Base-by-base conservation (phyloP, 352 stramenopile genomes). In the Globisporangium paroecandrum region DNA sequence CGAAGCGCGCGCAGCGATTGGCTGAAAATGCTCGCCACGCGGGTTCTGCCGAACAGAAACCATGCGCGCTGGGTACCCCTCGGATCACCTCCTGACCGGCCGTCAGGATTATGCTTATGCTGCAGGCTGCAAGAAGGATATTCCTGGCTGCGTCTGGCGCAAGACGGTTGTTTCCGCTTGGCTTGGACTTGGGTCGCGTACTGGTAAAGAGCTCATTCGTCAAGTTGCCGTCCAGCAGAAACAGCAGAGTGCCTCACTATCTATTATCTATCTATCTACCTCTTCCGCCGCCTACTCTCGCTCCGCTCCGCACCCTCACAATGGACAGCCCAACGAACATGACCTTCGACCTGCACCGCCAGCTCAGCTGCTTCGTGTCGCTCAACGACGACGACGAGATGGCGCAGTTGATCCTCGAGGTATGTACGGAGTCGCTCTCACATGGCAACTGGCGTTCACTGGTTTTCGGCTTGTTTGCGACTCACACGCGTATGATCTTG, bases 331-430 rank as follows among this genome's bases (percentile, higher is more conserved):
- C 71, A 58, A 72, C 59, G 49, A 58, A 57, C 70, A 63, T 66
- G 46, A 77, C 20, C 32, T 34, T 74, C 32, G 78, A 82, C 64
- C 75, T 83, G 57, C 77, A 89, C 61, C 82, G 83, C 69, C 83
- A 91, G 75, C 75, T 93, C 36, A 82, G 81, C 75, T 89, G 77
- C 71, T 93, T 93, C 71, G 79, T 93, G 66, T 82, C 79, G 34
- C 72, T 91, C 41, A 75, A 66, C 32, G 79, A 82, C 49, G 78
- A 91, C 70, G 85, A 93, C 72, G 85, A 93, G 70, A 78, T 91
- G 76, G 75, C 82, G 64, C 84, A 90, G 72, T 63, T 89, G 43
- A 89, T 92, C 64, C 84, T 90, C 59, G 82, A 92, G 81, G 83
- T 91, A 66, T 43, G 43, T 22, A 20, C 15, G 2, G 18, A 9